phyloP scores from a whole-genome alignment of 1,284 basidiomycete species.

The Ustilago tritici region DNA sequence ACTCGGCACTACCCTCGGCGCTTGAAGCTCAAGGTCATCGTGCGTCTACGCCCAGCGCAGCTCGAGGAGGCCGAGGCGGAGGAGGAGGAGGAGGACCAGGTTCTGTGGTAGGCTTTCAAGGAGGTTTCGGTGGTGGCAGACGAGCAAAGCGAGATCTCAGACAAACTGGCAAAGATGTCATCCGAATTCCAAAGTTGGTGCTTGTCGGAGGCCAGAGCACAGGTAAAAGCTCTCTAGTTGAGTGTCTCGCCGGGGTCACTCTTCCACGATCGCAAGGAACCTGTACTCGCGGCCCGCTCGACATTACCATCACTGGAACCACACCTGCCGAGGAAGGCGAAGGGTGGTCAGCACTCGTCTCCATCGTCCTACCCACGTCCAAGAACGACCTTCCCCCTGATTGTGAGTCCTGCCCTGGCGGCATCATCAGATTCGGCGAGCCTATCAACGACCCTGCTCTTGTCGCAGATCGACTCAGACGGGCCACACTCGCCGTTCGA shows the following conservation, averaged over 20 bases:
- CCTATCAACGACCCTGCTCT: slow-evolving; percentile 10
- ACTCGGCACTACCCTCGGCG: neutral
- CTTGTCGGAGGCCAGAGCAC: slow-evolving; percentile 32
- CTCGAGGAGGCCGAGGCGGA: neutral
- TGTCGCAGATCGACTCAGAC: slow-evolving; percentile 30
- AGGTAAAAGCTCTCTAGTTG: slow-evolving; percentile 36
- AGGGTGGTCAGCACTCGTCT: slow-evolving; percentile 15
- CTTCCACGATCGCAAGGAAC: slow-evolving; percentile 26
- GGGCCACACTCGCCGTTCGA: slow-evolving; percentile 22
- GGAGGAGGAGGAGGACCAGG: neutral
- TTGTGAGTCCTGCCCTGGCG: neutral
- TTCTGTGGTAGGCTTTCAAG: neutral
- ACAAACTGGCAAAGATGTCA: neutral
- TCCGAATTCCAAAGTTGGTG: slow-evolving; percentile 20
- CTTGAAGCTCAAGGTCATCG: slow-evolving; percentile 15
- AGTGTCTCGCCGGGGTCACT: slow-evolving; percentile 29
- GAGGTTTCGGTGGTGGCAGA: neutral
- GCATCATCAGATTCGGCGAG: slow-evolving; percentile 18
- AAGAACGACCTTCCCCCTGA: neutral
- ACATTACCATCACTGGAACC: slow-evolving; percentile 20
- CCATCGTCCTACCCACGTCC: slow-evolving; percentile 7
- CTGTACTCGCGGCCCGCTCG: slow-evolving; percentile 31
- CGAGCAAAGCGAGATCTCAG: neutral
- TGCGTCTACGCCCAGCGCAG: neutral
- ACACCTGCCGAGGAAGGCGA: neutral